Evolutionary conservation across 2,329 filamentous ascomycete species (phyloP), one percentile per base, ranked within the genome.

Genomic region (Cladosporium velox): DNA sequence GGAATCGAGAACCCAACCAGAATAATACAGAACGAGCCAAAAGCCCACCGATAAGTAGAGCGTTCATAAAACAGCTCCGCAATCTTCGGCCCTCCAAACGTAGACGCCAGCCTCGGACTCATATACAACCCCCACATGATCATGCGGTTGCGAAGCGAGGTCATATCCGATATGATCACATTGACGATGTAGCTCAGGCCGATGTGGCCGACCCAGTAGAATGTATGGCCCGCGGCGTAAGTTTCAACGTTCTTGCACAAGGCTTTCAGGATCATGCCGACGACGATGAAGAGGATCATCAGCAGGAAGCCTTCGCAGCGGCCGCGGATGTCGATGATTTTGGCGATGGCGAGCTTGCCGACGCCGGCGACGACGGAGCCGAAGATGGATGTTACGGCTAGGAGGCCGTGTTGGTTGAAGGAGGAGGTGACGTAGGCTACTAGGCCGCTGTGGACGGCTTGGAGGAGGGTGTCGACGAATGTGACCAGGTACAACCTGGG

Each of bases 271-370:
- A 76, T 70, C 28, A 73, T 66, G 7, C 72, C 72, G 28, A 73
- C 30, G 11, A 84, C 79, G 72, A 84, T 84, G 67, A 86, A 77
- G 30, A 79, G 66, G 7, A 88, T 77, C 71, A 85, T 85, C 41
- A 88, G 66, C 34, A 84, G 74, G 70, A 88, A 85, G n/a, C 87
- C 88, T 74, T 90, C 85, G 18, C 88, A 85, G 54, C 88, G 86
- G 65, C 88, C 89, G 81, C 87, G 90, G 55, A 89, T 82, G 76
- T 91, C 87, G 60, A 90, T 81, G 21, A 90, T 79, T 75, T 90
- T 91, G 63, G 88, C 88, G 68, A 89, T 84, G 0, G 88, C 85
- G 11, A 81, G 74, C 12, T 76, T 76, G 64, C 74, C 70, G 21
- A 78, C 73, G 32, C 78, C 79, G 44, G 72, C 75, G 10, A 80